Base-by-base conservation (phyloP, 805 yeast genomes). In the Pichia kluyveri region DNA sequence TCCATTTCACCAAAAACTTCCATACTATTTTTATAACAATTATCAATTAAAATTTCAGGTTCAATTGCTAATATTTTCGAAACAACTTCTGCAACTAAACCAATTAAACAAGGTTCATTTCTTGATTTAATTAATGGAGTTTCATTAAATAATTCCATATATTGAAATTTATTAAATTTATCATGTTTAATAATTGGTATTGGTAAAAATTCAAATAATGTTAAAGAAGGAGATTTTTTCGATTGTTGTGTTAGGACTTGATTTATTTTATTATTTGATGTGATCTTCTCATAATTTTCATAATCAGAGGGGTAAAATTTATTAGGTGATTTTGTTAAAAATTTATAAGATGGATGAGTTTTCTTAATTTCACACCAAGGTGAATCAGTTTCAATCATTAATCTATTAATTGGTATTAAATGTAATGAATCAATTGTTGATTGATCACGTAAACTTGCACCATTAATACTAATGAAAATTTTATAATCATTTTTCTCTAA, bases 301-400 rank as follows among this genome's bases (percentile, higher is more conserved):
- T 56, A 53, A 26, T 60, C 60, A 32, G 51, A 18, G 60, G 86
- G 86, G 53, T 79, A 82, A 48, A 69, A 76, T 15, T 62, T 67
- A 57, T 77, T 80, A 4, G 86, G 86, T 52, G 77, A 76, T 9
- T 68, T 58, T 0, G 79, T 66, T 31, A 89, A 60, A 52, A 69
- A 73, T 52, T 77, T 68, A 65, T 77, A 79, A 15, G 93, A 76
- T 2, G 88, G 87, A 61, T 88, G 96, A 10, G 93, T 75, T 54
- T 79, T 85, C 50, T 95, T 73, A 42, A 93, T 79, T 60, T 90
- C 98, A 69, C 99, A 93, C 99, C 99, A 93, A 1, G 99, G 99
- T 4, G 97, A 89, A 66, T 93, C 99, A 0, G 97, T 91, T 61
- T 93, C 99, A 10, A 93, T 75, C 73, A 91, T 66, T 40, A 93